A percentile compares a stretch with the other conserved stretches of the same genome.
Evolutionary conservation across 164 flowering plant genomes (phyloP).

Genomic region (Cinnamomum micranthum): DNA sequence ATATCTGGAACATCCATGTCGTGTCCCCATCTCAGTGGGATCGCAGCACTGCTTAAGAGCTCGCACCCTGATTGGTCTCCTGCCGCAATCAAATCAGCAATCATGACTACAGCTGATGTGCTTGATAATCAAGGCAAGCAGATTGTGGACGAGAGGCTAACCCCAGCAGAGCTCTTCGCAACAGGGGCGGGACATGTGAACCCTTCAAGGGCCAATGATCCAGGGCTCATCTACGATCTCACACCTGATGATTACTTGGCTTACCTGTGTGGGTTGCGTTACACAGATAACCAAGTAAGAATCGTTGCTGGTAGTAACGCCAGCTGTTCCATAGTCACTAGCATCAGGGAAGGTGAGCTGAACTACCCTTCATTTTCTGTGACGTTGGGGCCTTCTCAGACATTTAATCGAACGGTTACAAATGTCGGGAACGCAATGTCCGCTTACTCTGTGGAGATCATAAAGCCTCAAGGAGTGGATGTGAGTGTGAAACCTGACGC

Average conservation of each 20-base stretch:
- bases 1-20: slow-evolving; percentile 3
- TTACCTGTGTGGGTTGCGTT: slow-evolving; percentile 43
- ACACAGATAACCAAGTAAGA: background rate
- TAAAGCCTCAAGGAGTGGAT: slow-evolving; percentile 26
- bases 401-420: slow-evolving; percentile 29
- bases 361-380: slow-evolving; percentile 17
- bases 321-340: background rate
- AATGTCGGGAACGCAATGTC: slow-evolving; percentile 42
- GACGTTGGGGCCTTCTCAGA: slow-evolving; percentile 7
- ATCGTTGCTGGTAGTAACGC: background rate
- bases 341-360: slow-evolving; percentile 11
- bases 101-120: slow-evolving; percentile 22
- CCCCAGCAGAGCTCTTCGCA: slow-evolving; percentile 33
- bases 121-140: slow-evolving; percentile 15
- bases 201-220: slow-evolving; percentile 2
- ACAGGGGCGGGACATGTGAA: slow-evolving; percentile 49
- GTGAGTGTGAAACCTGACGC: slow-evolving; percentile 24
- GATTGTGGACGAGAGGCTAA: slow-evolving; percentile 30
- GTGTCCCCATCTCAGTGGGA: slow-evolving; percentile 29
- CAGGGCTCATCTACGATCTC: slow-evolving; percentile 7
- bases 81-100: slow-evolving; percentile 7
- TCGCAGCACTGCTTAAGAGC: slow-evolving; percentile 48
- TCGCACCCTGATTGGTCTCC: slow-evolving; percentile 29
- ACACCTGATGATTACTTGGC: slow-evolving; percentile 36
- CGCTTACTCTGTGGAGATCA: slow-evolving; percentile 16